Conservation (phyloP, 805 yeast genomes). For the Saccharomycopsis fermentans region DNA sequence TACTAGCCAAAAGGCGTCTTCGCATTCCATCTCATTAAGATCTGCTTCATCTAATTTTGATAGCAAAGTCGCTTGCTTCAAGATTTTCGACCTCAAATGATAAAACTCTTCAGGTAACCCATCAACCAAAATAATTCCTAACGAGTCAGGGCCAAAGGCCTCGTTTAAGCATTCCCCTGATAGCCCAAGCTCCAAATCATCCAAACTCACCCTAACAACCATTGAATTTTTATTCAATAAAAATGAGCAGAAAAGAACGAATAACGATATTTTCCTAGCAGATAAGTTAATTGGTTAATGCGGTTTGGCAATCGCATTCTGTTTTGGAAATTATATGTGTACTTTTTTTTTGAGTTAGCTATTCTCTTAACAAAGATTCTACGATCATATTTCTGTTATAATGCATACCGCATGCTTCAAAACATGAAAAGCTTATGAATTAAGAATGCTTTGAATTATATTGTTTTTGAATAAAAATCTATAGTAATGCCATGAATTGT, state of each 20-base stretch:
- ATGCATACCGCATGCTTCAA: not conserved
- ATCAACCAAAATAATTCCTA: conserved; percentile 42
- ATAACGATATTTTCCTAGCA: too few species aligned
- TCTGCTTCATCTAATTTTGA: conserved; percentile 30
- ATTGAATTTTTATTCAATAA: too few species aligned
- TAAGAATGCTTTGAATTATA: not conserved
- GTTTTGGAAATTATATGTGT: too few species aligned
- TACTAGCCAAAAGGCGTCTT: conserved; percentile 41
- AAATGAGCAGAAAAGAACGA: too few species aligned
- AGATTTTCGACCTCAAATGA: conserved; percentile 33
- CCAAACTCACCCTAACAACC: conserved; percentile 27
- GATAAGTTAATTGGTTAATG: not conserved
- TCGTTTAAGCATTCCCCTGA: conserved; percentile 25
- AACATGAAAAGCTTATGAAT: not conserved
- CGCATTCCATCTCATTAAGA: conserved; percentile 33
- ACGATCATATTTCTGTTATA: not conserved
- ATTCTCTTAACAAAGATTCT: not conserved
- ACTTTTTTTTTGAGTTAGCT: too few species aligned
- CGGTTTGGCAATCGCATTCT: too few species aligned
- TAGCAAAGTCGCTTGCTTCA: conserved; percentile 33
- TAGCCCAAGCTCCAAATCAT: conserved; percentile 26
- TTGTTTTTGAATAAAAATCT: not conserved
- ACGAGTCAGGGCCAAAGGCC: conserved; percentile 47
- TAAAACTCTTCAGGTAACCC: conserved; percentile 32
- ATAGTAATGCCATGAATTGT: not conserved